Percentiles rank a stretch among this genome's conserved stretches.
Conservation (phyloP, 1,284 basidiomycete species). For the Irpex sp. region DNA sequence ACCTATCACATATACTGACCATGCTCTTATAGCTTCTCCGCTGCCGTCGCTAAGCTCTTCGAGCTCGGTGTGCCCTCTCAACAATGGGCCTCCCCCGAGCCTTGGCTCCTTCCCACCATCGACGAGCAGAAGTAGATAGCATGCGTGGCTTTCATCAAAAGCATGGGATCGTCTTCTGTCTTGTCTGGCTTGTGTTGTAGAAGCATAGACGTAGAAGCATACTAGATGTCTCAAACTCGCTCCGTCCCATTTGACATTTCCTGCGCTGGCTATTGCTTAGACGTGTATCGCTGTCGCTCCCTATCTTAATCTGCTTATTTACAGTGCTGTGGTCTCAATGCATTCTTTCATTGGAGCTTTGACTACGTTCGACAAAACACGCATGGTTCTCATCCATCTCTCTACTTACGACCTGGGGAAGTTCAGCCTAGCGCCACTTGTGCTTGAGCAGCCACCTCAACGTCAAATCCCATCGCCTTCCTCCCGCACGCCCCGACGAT, state of each 20-base stretch:
- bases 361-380: not conserved
- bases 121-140: constrained; percentile 47
- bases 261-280: too few species aligned
- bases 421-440: too few species aligned
- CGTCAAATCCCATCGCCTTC: not conserved
- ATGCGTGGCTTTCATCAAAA: not conserved
- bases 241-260: too few species aligned
- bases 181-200: not conserved
- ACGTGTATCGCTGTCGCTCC: too few species aligned
- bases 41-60: constrained; percentile 71
- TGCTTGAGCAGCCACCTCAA: not conserved
- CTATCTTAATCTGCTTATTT: not conserved
- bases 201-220: not conserved
- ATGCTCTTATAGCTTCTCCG: constrained; percentile 69
- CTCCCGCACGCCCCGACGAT: not conserved
- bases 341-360: not conserved
- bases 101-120: constrained; percentile 66
- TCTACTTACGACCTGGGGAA: not conserved
- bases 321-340: not conserved
- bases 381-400: not conserved
- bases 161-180: not conserved
- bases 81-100: constrained; percentile 70
- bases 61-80: constrained; percentile 85
- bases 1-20: constrained; percentile 8
- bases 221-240: not conserved